A percentile compares a stretch with the other conserved stretches of the same genome.
These are phyloP conservation scores for Diaporthe sp. DNA, from an alignment of 2,329 filamentous ascomycete genomes.

Conservation along the genomic window DNA sequence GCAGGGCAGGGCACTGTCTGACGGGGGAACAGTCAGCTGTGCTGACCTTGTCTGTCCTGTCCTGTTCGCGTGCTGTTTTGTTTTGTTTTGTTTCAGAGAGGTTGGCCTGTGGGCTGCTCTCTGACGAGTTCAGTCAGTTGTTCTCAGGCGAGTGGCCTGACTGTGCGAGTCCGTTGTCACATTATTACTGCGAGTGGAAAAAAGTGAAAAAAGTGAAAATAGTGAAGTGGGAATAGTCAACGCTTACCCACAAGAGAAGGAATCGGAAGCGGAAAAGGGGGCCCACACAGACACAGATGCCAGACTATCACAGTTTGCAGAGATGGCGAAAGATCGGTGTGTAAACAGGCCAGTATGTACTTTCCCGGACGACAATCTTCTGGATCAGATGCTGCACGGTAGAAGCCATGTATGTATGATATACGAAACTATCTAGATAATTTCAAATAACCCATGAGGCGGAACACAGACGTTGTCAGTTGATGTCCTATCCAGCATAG, in stretches of 20 bases:
- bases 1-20: not conserved
- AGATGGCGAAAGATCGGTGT: not conserved
- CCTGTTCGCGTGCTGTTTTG: not conserved
- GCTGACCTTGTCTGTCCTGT: not conserved
- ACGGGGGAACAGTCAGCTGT: not conserved
- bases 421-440: not conserved
- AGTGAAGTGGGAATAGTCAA: not conserved
- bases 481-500: too few relatives aligned
- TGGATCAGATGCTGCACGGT: not conserved
- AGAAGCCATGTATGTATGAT: not conserved
- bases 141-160: not conserved
- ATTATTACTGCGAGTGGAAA: not conserved
- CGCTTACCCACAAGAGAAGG: conserved; percentile 16
- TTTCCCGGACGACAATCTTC: not conserved
- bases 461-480: not conserved
- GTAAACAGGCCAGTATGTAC: not conserved
- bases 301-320: not conserved
- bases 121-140: not conserved
- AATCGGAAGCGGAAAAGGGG: conserved; percentile 21
- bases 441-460: not conserved
- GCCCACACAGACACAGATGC: not conserved
- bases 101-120: not conserved
- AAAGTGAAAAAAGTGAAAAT: not conserved
- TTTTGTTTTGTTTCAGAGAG: conserved; percentile 29
- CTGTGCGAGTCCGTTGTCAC: not conserved